These are phyloP conservation scores for Cercospora zeina DNA, from an alignment of 2,329 filamentous ascomycete species.

Conservation along the genomic window DNA sequence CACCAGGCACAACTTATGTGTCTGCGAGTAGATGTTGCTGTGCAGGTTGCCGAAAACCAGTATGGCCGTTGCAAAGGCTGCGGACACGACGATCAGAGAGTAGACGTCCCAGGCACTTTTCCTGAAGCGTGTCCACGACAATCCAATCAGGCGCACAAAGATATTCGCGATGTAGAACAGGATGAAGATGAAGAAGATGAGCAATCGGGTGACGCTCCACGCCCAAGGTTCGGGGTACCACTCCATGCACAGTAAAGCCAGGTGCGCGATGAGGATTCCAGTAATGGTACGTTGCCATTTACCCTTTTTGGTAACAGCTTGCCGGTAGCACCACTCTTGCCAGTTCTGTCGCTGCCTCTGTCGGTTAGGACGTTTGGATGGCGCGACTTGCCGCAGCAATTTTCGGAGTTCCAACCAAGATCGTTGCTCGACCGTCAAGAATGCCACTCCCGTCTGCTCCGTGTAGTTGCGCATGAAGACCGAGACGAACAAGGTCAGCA, in stretches of 20 bases:
- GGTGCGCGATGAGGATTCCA: constrained; percentile 73
- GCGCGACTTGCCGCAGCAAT: constrained; percentile 85
- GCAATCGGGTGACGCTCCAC: constrained; percentile 68
- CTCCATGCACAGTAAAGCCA: constrained; percentile 80
- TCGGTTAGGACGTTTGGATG: constrained; percentile 85
- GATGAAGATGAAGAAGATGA: constrained; percentile 71
- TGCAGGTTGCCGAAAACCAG: constrained; percentile 65
- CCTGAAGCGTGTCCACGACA: constrained; percentile 89
- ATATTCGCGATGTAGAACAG: constrained; percentile 82
- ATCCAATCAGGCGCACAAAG: constrained; percentile 76
- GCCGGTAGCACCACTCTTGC: constrained; percentile 92
- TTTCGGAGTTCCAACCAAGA: constrained; percentile 96
- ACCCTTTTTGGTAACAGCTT: constrained; percentile 90
- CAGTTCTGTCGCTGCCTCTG: constrained; percentile 70
- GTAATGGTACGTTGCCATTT: constrained; percentile 87
- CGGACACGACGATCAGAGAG: constrained; percentile 74
- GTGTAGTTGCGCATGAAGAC: constrained; percentile 99
- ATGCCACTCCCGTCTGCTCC: constrained; percentile 95
- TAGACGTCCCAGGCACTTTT: constrained; percentile 95
- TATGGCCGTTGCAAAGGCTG: constrained; percentile 79
- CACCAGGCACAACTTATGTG: constrained; percentile 94
- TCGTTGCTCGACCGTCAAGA: constrained; percentile 89
- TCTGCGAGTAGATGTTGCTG: constrained; percentile 65
- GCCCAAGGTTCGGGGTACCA: constrained; percentile 71
- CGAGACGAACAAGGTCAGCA: constrained; percentile 94